Conservation (phyloP, 495 filamentous ascomycete species). For the Neurospora cerealis region DNA sequence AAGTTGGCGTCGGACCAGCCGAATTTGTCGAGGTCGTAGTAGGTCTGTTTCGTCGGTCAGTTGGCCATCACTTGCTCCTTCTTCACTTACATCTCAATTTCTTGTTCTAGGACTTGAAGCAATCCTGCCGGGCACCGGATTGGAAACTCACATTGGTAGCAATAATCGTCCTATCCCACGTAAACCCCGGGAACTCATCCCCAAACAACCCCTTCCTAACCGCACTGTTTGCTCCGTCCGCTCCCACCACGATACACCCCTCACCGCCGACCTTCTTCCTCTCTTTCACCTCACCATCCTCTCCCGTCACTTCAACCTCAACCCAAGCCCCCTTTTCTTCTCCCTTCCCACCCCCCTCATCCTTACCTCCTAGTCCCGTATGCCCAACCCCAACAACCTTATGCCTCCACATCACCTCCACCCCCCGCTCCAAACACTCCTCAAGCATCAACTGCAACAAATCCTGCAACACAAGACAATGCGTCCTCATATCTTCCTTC, state of each 20-base stretch:
- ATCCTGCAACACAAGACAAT: slow-evolving; percentile 26
- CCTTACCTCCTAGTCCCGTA: background rate
- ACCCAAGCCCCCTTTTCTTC: slow-evolving; percentile 40
- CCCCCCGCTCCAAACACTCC: slow-evolving; percentile 34
- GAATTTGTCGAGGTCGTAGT: slow-evolving; percentile 46
- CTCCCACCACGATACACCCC: slow-evolving; percentile 40
- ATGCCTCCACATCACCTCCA: slow-evolving; percentile 38
- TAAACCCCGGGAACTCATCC: slow-evolving; percentile 49
- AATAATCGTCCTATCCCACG: slow-evolving; percentile 48
- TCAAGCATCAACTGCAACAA: slow-evolving; percentile 36
- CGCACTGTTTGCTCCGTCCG: slow-evolving; percentile 48
- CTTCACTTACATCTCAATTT: no score
- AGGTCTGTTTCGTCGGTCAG: slow-evolving; percentile 10
- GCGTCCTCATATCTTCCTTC: slow-evolving; percentile 29
- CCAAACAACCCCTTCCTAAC: slow-evolving; percentile 48
- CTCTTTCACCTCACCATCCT: slow-evolving; percentile 11
- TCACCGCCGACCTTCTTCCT: slow-evolving; percentile 36
- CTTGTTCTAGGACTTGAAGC: no score
- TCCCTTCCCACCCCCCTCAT: background rate
- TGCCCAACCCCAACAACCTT: slow-evolving; percentile 40
- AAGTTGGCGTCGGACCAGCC: slow-evolving; percentile 45
- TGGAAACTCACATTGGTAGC: slow-evolving; percentile 46
- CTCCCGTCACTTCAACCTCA: slow-evolving; percentile 33
- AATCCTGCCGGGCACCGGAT: background rate
- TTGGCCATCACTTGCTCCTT: background rate